A percentile compares a stretch with the other conserved stretches of the same genome.
These are phyloP conservation scores for Amylostereum chailletii DNA, from an alignment of 1,284 basidiomycete species.

Conservation along the genomic window DNA sequence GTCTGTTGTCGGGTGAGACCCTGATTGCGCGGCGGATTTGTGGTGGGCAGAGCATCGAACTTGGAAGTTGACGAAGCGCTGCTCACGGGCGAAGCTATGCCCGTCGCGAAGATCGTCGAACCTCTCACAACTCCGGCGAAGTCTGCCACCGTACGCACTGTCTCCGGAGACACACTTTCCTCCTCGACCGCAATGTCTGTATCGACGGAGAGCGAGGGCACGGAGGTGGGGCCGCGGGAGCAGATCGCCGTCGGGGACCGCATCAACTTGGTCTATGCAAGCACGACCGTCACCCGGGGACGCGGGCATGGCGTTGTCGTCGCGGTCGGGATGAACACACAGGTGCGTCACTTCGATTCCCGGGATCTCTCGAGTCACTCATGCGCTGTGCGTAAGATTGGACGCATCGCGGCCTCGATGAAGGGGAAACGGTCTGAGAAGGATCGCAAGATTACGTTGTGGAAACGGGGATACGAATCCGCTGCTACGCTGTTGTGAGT, in stretches of 20 bases:
- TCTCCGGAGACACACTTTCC: background rate
- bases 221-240: background rate
- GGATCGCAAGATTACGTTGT: conserved; percentile 1
- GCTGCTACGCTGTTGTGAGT: conserved; percentile 8
- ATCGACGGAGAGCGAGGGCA: background rate
- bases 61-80: conserved; percentile 58
- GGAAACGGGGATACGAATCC: conserved; percentile 3
- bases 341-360: conserved; percentile 54
- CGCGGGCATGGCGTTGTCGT: conserved; percentile 51
- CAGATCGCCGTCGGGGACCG: conserved; percentile 45
- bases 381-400: background rate
- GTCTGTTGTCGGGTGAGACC: background rate
- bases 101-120: conserved; percentile 48
- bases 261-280: conserved; percentile 46
- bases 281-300: conserved; percentile 58
- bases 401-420: conserved; percentile 1
- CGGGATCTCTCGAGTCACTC: conserved; percentile 20
- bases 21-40: background rate
- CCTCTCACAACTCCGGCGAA: conserved; percentile 15
- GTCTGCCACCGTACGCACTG: too few relatives aligned
- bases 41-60: conserved; percentile 21
- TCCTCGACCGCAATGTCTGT: background rate
- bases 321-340: conserved; percentile 58
- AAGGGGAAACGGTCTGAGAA: conserved; percentile 7
- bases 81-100: conserved; percentile 61